Percentiles rank a stretch among this genome's conserved stretches.
phyloP scores from a whole-genome alignment of 768 basidiomycete genomes.

The Suillus paluster region DNA sequence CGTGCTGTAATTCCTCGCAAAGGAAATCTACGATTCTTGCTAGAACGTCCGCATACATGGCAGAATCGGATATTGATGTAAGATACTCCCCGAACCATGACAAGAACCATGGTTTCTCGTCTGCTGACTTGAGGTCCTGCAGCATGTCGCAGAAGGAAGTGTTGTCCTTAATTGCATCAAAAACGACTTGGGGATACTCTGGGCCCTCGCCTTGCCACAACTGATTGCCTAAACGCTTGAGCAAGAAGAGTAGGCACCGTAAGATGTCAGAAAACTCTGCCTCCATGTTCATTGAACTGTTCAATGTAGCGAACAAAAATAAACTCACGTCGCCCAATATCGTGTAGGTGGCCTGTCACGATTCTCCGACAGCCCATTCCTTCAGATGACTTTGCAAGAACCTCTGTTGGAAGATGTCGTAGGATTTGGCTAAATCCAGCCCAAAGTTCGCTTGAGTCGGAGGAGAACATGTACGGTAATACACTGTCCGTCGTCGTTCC shows the following conservation, averaged over 20 bases:
- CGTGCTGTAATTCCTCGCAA: slow-evolving; percentile 82
- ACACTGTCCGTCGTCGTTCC: slow-evolving; percentile 9
- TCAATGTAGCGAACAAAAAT: slow-evolving; percentile 15
- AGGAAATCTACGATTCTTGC: slow-evolving; percentile 75
- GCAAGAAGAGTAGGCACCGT: slow-evolving; percentile 59
- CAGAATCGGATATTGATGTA: slow-evolving; percentile 52
- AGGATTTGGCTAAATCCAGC: slow-evolving; percentile 47
- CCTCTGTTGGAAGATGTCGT: slow-evolving; percentile 56
- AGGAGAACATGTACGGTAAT: slow-evolving; percentile 35
- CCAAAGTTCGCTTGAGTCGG: slow-evolving; percentile 58
- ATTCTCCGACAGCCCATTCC: slow-evolving; percentile 52
- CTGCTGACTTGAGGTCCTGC: slow-evolving; percentile 34
- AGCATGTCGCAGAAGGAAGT: slow-evolving; percentile 53
- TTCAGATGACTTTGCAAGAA: slow-evolving; percentile 38
- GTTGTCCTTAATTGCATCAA: slow-evolving; percentile 87
- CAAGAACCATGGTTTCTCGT: slow-evolving; percentile 52
- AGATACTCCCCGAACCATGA: slow-evolving; percentile 72
- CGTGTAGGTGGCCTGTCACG: slow-evolving; percentile 65
- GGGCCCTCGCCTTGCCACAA: slow-evolving; percentile 75
- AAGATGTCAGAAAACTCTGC: slow-evolving; percentile 66
- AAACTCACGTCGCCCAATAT: slow-evolving; percentile 62
- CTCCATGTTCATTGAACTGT: slow-evolving; percentile 14
- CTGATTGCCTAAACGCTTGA: slow-evolving; percentile 55
- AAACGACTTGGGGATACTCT: slow-evolving; percentile 77
- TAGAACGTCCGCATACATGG: slow-evolving; percentile 65